phyloP scores from a whole-genome alignment of 2,329 filamentous ascomycete genomes.

The Fusarium protoensiforme region DNA sequence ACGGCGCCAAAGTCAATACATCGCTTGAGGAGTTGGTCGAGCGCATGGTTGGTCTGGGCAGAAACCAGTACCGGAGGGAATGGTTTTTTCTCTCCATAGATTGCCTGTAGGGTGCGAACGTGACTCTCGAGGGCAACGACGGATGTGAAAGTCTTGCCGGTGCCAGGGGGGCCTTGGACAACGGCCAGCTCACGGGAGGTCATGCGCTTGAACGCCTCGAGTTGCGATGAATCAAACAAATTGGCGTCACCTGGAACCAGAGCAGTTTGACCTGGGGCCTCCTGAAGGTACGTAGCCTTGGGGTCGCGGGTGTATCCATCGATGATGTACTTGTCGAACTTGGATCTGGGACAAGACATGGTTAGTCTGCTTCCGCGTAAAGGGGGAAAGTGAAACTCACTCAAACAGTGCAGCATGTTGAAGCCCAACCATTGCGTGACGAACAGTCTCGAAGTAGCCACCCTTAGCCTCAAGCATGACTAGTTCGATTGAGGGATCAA shows the following conservation, averaged over 20 bases:
- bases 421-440: constrained; percentile 78
- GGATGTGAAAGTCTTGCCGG: constrained; percentile 84
- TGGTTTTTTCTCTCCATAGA: constrained; percentile 50
- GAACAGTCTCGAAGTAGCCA: constrained; percentile 81
- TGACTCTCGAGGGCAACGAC: constrained; percentile 69
- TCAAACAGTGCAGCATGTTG: constrained; percentile 67
- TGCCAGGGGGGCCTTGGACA: constrained; percentile 83
- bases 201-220: constrained; percentile 74
- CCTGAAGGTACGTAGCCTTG: constrained; percentile 45
- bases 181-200: constrained; percentile 78
- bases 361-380: background rate
- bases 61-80: constrained; percentile 75
- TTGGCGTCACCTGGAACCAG: constrained; percentile 3
- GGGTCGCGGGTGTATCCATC: constrained; percentile 51
- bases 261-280: background rate
- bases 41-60: constrained; percentile 90
- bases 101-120: constrained; percentile 64
- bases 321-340: constrained; percentile 71
- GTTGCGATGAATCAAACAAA: constrained; percentile 77
- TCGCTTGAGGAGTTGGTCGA: constrained; percentile 81
- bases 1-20: constrained; percentile 64
- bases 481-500: constrained; percentile 77
- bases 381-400: constrained; percentile 56
- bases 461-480: constrained; percentile 82
- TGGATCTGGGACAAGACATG: constrained; percentile 56